phyloP scores from a whole-genome alignment of 805 yeast species.

The Kodamaea hsintzibuensis region DNA sequence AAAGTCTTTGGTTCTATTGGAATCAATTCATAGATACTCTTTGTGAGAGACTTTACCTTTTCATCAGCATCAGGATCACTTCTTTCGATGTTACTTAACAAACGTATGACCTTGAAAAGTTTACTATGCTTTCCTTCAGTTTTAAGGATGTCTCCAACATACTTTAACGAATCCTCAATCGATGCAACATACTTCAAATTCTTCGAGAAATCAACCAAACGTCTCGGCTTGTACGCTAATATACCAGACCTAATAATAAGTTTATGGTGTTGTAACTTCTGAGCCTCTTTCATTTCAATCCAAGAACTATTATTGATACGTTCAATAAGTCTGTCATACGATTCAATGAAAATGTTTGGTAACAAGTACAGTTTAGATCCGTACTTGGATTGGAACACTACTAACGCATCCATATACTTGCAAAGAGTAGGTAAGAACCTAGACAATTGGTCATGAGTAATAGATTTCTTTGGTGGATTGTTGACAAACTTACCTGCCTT shows the following conservation, averaged over 20 bases:
- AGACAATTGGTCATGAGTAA: conserved; percentile 25
- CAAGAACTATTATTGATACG: conserved; percentile 29
- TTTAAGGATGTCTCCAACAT: conserved; percentile 15
- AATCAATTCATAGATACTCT: background rate
- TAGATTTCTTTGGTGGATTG: conserved; percentile 27
- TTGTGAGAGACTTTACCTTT: conserved; percentile 4
- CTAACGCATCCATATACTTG: conserved; percentile 24
- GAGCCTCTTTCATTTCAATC: conserved; percentile 17
- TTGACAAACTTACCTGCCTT: conserved; percentile 17
- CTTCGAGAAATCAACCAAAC: conserved; percentile 20
- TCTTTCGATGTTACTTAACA: conserved; percentile 4
- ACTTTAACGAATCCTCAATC: conserved; percentile 24
- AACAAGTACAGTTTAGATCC: conserved; percentile 16
- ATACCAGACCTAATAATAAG: conserved; percentile 30
- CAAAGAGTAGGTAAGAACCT: conserved; percentile 21
- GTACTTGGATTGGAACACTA: conserved; percentile 18
- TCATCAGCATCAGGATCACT: conserved; percentile 5
- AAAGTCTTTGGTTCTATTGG: background rate
- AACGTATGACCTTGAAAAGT: conserved; percentile 7
- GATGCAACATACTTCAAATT: conserved; percentile 17
- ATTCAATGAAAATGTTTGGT: conserved; percentile 21
- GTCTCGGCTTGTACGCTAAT: conserved; percentile 28
- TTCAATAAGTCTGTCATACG: conserved; percentile 26
- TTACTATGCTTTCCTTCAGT: background rate
- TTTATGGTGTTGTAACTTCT: conserved; percentile 23